Percentiles rank a stretch among this genome's conserved stretches.
These are phyloP conservation scores for Aspergillus haitiensis DNA, from an alignment of 495 filamentous ascomycete genomes.

Conservation along the genomic window DNA sequence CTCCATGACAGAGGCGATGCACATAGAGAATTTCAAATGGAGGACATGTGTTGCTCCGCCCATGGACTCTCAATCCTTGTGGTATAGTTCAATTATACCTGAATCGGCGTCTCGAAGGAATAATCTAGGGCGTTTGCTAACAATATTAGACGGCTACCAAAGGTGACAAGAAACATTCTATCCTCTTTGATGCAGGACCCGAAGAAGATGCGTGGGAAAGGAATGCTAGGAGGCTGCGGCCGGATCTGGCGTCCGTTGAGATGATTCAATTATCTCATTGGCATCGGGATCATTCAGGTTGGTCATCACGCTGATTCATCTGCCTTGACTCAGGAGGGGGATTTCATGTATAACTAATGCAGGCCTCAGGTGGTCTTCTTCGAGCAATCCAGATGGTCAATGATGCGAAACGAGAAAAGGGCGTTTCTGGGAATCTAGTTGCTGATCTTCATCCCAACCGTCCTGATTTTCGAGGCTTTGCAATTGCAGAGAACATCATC, in stretches of 20 bases:
- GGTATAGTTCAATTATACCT: slow-evolving; percentile 31
- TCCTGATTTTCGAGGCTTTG: slow-evolving; percentile 56
- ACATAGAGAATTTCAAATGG: slow-evolving; percentile 51
- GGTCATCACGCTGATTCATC: slow-evolving; percentile 8
- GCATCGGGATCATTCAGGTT: slow-evolving; percentile 62
- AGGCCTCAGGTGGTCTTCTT: slow-evolving; percentile 47
- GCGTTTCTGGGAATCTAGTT: slow-evolving; percentile 31
- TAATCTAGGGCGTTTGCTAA: neutral
- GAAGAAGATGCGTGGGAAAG: slow-evolving; percentile 57
- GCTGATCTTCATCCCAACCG: slow-evolving; percentile 58
- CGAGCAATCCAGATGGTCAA: slow-evolving; percentile 50
- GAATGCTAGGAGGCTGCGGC: slow-evolving; percentile 52
- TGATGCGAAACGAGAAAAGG: slow-evolving; percentile 40
- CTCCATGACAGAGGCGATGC: slow-evolving; percentile 45
- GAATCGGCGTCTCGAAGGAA: neutral
- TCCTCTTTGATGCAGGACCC: slow-evolving; percentile 62
- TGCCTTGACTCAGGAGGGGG: neutral
- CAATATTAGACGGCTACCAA: slow-evolving; percentile 51
- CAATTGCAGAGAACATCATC: slow-evolving; percentile 42
- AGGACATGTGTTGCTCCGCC: slow-evolving; percentile 59
- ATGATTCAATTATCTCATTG: slow-evolving; percentile 73
- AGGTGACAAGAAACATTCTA: slow-evolving; percentile 48
- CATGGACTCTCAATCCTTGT: slow-evolving; percentile 60
- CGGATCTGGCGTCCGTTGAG: slow-evolving; percentile 64
- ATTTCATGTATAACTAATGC: slow-evolving; percentile 13